Percentiles rank a stretch among this genome's conserved stretches.
phyloP scores from a whole-genome alignment of 331 rosid genomes.

The Quercus tomentella region DNA sequence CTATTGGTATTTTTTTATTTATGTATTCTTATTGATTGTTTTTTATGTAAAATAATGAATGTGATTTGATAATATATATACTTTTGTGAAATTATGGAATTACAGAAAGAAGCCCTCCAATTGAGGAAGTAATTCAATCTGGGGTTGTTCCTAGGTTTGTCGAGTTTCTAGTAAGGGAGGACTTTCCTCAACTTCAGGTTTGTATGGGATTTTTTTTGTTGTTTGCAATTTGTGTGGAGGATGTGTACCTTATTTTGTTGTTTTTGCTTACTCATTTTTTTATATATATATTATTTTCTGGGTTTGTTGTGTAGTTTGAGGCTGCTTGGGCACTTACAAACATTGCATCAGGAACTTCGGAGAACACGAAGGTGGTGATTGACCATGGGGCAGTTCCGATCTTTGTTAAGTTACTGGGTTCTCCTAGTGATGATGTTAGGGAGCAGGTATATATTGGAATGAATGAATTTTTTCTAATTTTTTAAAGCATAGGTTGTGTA shows the following conservation, averaged over 20 bases:
- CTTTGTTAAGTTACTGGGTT: slow-evolving; percentile 80
- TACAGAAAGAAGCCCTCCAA: slow-evolving; percentile 85
- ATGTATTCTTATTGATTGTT: not conserved
- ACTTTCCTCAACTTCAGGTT: slow-evolving; percentile 91
- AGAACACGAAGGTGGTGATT: slow-evolving; percentile 85
- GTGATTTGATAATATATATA: not conserved
- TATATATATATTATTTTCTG: not conserved
- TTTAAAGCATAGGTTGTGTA: not conserved
- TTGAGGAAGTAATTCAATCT: slow-evolving; percentile 88
- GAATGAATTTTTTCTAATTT: not conserved
- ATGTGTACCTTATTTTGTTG: not conserved
- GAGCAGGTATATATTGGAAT: slow-evolving; percentile 61
- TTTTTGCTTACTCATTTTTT: not conserved
- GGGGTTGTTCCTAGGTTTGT: slow-evolving; percentile 92
- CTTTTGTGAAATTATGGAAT: not conserved
- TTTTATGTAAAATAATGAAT: not conserved
- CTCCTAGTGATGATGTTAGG: slow-evolving; percentile 92
- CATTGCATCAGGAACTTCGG: slow-evolving; percentile 93
- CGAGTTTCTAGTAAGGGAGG: slow-evolving; percentile 78
- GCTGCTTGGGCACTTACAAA: slow-evolving; percentile 99
- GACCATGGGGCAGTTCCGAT: slow-evolving; percentile 93
- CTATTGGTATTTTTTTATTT: slow-evolving; percentile 50
- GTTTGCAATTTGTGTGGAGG: not conserved
- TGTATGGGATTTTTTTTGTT: not conserved
- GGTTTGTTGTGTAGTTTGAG: slow-evolving; percentile 54